Base-by-base conservation (phyloP, 768 basidiomycete species). In the Serendipita indica region DNA sequence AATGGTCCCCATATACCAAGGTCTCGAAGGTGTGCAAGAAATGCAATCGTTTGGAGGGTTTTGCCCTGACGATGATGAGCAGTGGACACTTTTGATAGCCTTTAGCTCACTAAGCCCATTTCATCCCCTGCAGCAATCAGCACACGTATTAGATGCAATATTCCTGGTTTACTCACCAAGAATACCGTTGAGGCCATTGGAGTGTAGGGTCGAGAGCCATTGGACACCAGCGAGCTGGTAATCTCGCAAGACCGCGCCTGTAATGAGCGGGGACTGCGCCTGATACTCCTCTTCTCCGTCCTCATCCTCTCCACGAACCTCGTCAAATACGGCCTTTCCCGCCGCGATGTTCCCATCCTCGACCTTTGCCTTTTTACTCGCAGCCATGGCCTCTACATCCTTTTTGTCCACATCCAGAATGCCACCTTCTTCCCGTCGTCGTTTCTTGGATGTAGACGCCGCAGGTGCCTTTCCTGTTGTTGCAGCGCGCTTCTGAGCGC, bases 201-300 rank as follows among this genome's bases (percentile, higher is more conserved):
- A 79, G 67, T 89, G 84, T 14, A 96, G 70, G 10, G 82, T 82
- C 0, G 86, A 83, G 87, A 96, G 87, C 94, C 94, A 97, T 62
- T 93, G 87, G 14, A 96, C 78, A 0, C 94, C 94, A 56, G 92
- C 88, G 1, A 97, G 77, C 67, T 99, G 94, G 67, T 96, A 97
- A 33, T 84, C 78, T 66, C 91, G 90, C 61, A 98, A 70, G 59
- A 73, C 86, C 0, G 82, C 90, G 3, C 94, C 94, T 0, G 90
- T 90, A 37, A 99, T 73, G 16, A 91, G 70, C 1, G 75, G 69
- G 0, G 91, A 87, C 67, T 97, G 94, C 7, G 49, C 49, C 49
- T 54, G 49, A 54, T 28, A 54, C 49, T 54, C 49, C n/a, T 37
- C 35, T 54, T 79, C 70, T 63, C 87, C 84, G 20, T 57, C 57